Evolutionary conservation across 495 filamentous ascomycete species (phyloP), one percentile per base, ranked within the genome.

Genomic region (Penicillium atrosanguineum): DNA sequence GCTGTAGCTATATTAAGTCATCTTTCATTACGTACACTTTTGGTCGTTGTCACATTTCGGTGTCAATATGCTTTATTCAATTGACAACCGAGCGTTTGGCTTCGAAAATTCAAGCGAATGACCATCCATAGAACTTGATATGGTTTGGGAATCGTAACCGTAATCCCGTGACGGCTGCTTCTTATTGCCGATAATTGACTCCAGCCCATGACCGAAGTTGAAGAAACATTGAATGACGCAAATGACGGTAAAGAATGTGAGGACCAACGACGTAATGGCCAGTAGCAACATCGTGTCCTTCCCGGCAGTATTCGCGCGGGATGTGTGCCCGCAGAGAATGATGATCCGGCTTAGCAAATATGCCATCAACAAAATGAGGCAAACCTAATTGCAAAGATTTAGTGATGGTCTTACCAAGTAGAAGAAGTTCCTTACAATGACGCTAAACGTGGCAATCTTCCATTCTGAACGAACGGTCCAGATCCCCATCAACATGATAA

Each of bases 241-340:
- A 7, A 48, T 8, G n/a, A 64, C 4, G 3, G 40, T 61, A 7
- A 46, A 25, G 6, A 40, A 14, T 29, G 40, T 53, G 19, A 64
- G 44, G 0, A 54, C 15, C 26, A 64, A 23, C 1, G 58, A 29
- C 4, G 47, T 50, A 14, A 56, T 43, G 4, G 57, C 58, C 18
- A 64, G 61, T 4, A 64, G 46, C 11, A 64, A 28, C 55, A 64
- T 64, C 52, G 53, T 61, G 28, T 56, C 52, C 38, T 61, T 64
- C 12, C 46, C 52, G 3, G 51, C 42, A 11, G 61, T 61, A 16
- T 34, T 38, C 11, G 58, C 58, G 4, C 26, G 52, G 6, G 23
- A 12, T 1, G 38, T 28, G 20, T 53, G 9, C 2, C 55, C 54
- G 18, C 29, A 50, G 5, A 64, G 55, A 11, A 56, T 45, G 16